A percentile compares a stretch with the other conserved stretches of the same genome.
These are phyloP conservation scores for Phaeosphaeriaceae sp. DNA, from an alignment of 2,329 filamentous ascomycete species.

Conservation along the genomic window DNA sequence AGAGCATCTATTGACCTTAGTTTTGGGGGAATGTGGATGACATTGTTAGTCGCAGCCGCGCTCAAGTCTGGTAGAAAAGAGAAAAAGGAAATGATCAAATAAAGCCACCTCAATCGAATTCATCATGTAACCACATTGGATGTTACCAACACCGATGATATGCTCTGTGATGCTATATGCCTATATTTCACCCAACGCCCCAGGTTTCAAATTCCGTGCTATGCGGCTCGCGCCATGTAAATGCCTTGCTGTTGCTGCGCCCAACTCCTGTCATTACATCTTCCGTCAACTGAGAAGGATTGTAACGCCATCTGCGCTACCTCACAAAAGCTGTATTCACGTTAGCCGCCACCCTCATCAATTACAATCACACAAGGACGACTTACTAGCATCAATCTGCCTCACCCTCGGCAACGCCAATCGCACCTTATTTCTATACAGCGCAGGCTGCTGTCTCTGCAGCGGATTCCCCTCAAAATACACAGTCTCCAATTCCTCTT, in stretches of 20 bases:
- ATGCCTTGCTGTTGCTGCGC: background rate
- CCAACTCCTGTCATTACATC: background rate
- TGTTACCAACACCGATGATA: background rate
- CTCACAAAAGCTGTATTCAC: conserved; percentile 15
- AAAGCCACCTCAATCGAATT: background rate
- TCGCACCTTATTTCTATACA: conserved; percentile 94
- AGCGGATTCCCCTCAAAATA: conserved; percentile 97
- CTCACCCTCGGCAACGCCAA: conserved; percentile 85
- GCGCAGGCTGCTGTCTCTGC: conserved; percentile 77
- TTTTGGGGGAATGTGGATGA: background rate
- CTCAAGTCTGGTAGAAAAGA: background rate
- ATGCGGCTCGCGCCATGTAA: background rate
- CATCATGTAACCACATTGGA: background rate
- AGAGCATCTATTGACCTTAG: background rate
- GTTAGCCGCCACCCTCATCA: background rate
- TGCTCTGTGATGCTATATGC: background rate
- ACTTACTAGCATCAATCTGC: conserved; percentile 98
- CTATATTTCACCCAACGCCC: background rate
- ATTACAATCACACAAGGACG: background rate
- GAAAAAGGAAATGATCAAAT: background rate
- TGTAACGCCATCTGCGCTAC: background rate
- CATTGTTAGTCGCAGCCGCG: too few relatives aligned
- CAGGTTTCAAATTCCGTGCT: background rate
- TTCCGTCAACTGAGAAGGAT: background rate
- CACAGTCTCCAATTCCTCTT: conserved; percentile 82